phyloP scores from a whole-genome alignment of 1,139 yeast species.

The Debaryomycetaceae sp. region DNA sequence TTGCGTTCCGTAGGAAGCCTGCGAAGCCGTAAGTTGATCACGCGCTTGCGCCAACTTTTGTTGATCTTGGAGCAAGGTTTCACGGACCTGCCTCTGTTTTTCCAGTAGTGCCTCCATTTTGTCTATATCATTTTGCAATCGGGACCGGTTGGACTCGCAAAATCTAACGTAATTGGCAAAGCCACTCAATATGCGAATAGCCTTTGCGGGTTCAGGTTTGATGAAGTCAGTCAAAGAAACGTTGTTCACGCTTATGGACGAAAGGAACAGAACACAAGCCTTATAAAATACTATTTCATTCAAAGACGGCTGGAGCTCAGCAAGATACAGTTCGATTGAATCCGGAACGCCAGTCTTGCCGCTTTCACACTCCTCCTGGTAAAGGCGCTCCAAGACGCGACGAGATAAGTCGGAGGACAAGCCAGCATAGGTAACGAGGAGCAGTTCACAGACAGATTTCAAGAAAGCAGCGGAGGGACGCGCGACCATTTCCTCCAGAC shows the following conservation, averaged over 20 bases:
- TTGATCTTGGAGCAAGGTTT: too few relatives aligned
- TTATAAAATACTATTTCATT: too few relatives aligned
- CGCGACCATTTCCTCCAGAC: constrained; percentile 50
- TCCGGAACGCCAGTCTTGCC: background rate
- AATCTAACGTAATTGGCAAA: constrained; percentile 79
- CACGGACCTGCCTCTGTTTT: too few relatives aligned
- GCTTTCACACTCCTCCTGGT: background rate
- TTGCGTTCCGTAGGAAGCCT: too few relatives aligned
- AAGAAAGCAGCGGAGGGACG: constrained; percentile 62
- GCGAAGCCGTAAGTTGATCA: too few relatives aligned
- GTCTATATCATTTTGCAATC: constrained; percentile 4
- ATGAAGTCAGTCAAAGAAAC: constrained; percentile 58
- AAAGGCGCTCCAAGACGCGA: background rate
- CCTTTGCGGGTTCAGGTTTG: constrained; percentile 57
- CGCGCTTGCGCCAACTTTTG: too few relatives aligned
- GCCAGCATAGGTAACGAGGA: constrained; percentile 61
- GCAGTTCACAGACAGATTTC: constrained; percentile 54
- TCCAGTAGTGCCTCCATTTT: background rate
- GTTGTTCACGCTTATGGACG: constrained; percentile 69
- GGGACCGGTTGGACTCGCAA: constrained; percentile 49
- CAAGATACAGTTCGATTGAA: too few relatives aligned
- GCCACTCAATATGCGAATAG: constrained; percentile 63
- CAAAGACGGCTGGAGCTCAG: background rate
- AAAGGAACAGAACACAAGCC: constrained; percentile 34
- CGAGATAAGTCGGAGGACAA: constrained; percentile 8